Percentiles rank a stretch among this genome's conserved stretches.
Evolutionary conservation across 2,329 filamentous ascomycete genomes (phyloP).

Genomic region (Colletotrichum sp.): DNA sequence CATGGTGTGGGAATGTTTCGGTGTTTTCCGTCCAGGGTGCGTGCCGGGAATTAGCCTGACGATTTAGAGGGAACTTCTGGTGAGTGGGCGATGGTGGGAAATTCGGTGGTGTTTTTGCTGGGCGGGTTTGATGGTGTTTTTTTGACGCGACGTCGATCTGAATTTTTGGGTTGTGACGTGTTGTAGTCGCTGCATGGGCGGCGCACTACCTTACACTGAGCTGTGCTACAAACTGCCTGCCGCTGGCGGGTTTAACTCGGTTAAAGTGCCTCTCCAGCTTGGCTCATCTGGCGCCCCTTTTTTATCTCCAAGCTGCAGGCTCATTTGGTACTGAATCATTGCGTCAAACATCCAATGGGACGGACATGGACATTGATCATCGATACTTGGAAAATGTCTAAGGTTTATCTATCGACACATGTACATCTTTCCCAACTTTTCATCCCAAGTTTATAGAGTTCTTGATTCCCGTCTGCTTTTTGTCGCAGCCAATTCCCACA

Average conservation of each 20-base stretch:
- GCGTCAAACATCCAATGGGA: neutral
- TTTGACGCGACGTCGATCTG: constrained; percentile 6
- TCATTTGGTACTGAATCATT: neutral
- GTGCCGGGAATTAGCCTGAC: neutral
- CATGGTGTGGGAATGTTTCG: constrained; percentile 34
- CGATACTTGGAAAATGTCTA: neutral
- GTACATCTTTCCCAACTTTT: neutral
- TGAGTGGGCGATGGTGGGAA: neutral
- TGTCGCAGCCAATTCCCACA: neutral
- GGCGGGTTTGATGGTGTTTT: neutral
- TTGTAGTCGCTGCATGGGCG: neutral
- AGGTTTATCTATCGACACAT: neutral
- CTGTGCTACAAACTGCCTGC: neutral
- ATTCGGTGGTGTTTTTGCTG: neutral
- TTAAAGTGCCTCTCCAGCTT: neutral
- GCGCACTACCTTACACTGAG: neutral
- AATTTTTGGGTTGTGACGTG: constrained; percentile 20
- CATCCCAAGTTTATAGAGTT: neutral
- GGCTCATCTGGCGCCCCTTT: neutral
- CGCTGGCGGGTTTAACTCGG: constrained; percentile 3
- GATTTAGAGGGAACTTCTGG: neutral
- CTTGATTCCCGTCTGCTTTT: neutral
- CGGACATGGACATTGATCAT: neutral
- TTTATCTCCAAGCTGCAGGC: neutral
- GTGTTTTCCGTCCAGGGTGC: neutral